Base-by-base conservation (phyloP, 768 basidiomycete species). In the Leucosporidium yakuticum region DNA sequence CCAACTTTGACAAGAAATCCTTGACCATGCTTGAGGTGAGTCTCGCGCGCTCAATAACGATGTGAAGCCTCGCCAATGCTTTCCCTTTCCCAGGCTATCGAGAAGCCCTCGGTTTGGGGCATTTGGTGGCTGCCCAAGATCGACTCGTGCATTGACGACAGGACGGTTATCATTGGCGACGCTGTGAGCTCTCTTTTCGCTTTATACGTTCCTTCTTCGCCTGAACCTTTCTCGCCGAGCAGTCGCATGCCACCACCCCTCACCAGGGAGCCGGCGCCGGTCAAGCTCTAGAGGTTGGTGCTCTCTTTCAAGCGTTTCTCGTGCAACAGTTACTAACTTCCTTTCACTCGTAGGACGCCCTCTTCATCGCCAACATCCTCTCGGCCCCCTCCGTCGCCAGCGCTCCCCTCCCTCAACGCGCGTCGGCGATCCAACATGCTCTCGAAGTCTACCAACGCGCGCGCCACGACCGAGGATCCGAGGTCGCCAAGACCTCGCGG, bases 401-500 rank as follows among this genome's bases (percentile, higher is more conserved):
- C 58, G 20, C 39, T 20, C 20, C 36, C 15, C 25, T 29, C 7
- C 1, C 58, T 19, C 21, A 27, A 14, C 44, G 59, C 39, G 11
- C 36, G 3, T 17, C 59, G 12, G 44, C 39, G 39, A 60, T 60
- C 25, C 27, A 39, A 27, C 15, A 2, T 2, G 59, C 59, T 9
- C 39, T 60, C 25, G 19, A 25, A 1, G 44, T 27, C 23, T 60
- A 60, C 59, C 25, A n/a, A 9, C 0, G 20, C 14, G 59, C 29
- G 29, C 59, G 59, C 15, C 59, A 60, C 44, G 25, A 39, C 25
- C 59, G 59, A 0, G 59, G 59, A 27, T n/a, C 27, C n/a, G 20
- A 29, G 19, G 55, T 80, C 48, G 68, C 71, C 27, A 48, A 65
- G 32, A 63, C 54, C 21, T 76, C 77, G 6, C 61, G 59, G 25